Evolutionary conservation across 805 yeast species (phyloP).

Genomic region (Yamadazyma kitorensis): DNA sequence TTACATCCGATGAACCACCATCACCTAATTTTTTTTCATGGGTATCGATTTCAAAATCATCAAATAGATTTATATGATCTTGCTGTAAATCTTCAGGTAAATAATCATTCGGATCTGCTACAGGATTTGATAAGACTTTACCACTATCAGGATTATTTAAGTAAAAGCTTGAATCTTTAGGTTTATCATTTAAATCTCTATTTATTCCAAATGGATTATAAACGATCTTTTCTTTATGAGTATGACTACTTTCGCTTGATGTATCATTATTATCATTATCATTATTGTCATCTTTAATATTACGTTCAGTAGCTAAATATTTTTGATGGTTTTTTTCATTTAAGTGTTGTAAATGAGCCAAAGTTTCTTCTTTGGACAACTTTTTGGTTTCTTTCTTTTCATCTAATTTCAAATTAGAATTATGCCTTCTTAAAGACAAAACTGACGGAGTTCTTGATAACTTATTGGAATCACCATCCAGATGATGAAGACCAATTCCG

Average conservation of each 20-base stretch:
- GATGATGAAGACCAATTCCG: too few relatives aligned
- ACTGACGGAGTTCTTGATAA: conserved; percentile 27
- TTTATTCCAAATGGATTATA: conserved; percentile 67
- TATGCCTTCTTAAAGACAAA: conserved; percentile 18
- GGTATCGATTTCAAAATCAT: conserved; percentile 50
- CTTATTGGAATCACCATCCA: too few relatives aligned
- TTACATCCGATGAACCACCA: conserved; percentile 72
- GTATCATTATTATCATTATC: background rate
- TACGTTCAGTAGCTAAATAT: conserved; percentile 7
- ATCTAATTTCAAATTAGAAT: conserved; percentile 10
- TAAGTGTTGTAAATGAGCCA: conserved; percentile 34
- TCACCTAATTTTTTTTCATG: conserved; percentile 53
- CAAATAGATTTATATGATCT: conserved; percentile 46
- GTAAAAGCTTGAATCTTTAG: conserved; percentile 27
- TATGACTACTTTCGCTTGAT: conserved; percentile 4
- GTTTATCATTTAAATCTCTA: conserved; percentile 25
- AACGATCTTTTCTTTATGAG: conserved; percentile 42
- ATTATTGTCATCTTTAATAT: background rate
- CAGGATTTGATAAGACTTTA: conserved; percentile 56
- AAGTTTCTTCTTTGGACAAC: conserved; percentile 32
- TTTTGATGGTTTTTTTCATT: conserved; percentile 24
- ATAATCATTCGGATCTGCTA: conserved; percentile 62
- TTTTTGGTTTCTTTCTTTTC: conserved; percentile 13
- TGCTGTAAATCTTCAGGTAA: conserved; percentile 56
- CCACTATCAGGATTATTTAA: conserved; percentile 38